A percentile compares a stretch with the other conserved stretches of the same genome.
Evolutionary conservation across 306 rosid species (phyloP).

Genomic region (Lathyrus tuberosus): DNA sequence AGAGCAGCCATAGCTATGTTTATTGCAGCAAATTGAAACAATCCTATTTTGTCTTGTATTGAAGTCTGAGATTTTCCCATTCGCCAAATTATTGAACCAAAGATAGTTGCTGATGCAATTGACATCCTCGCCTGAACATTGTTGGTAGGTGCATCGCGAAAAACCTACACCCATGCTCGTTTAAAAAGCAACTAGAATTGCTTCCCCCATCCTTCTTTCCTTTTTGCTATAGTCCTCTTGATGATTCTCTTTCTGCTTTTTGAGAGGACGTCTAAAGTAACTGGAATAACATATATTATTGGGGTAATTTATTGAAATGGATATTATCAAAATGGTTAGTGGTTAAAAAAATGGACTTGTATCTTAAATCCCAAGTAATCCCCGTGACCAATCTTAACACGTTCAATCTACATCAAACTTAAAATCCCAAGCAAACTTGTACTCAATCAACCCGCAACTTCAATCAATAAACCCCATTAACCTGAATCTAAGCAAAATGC

Average conservation of each 20-base stretch:
- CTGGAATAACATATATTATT: conserved; percentile 75
- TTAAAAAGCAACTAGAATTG: conserved; percentile 83
- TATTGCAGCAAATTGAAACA: conserved; percentile 98
- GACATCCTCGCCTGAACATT: conserved; percentile 93
- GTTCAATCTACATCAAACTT: too few relatives aligned
- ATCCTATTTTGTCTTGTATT: conserved; percentile 95
- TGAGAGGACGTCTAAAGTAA: conserved; percentile 52
- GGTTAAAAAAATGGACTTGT: too few relatives aligned
- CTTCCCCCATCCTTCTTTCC: conserved; percentile 86
- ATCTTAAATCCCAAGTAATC: too few relatives aligned
- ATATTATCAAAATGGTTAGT: too few relatives aligned
- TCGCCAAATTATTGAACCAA: conserved; percentile 97
- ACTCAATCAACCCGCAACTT: too few relatives aligned
- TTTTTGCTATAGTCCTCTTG: conserved; percentile 51
- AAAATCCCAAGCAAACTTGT: too few relatives aligned
- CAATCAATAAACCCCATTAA: too few relatives aligned
- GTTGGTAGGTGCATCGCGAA: conserved; percentile 89
- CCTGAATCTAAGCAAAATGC: too few relatives aligned
- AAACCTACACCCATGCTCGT: conserved; percentile 99
- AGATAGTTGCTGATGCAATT: conserved; percentile 79
- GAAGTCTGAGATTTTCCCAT: conserved; percentile 97
- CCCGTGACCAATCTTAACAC: too few relatives aligned
- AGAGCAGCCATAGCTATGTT: conserved; percentile 99
- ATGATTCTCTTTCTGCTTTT: conserved; percentile 43
- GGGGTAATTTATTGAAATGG: conserved; percentile 58